phyloP scores from a whole-genome alignment of 1,284 basidiomycete species.

The Malassezia sp. region DNA sequence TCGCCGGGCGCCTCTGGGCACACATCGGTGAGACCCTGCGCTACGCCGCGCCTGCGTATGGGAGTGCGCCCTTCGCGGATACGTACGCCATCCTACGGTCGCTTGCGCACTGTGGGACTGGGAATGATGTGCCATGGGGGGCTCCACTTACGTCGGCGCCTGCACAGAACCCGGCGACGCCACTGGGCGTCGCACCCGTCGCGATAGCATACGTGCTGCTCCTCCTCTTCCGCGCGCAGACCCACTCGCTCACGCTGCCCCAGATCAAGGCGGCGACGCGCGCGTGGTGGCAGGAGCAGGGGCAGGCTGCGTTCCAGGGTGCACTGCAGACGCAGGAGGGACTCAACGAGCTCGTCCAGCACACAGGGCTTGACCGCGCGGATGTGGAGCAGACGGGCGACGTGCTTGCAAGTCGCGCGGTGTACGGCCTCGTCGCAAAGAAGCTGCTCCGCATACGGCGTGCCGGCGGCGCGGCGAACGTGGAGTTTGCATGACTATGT shows the following conservation, averaged over 20 bases:
- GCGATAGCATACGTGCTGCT: conserved; percentile 35
- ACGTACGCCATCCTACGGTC: conserved; percentile 25
- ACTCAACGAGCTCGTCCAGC: conserved; percentile 13
- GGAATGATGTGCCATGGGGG: conserved; percentile 11
- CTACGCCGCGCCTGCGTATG: conserved; percentile 23
- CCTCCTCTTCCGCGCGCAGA: conserved; percentile 24
- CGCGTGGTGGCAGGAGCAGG: conserved; percentile 28
- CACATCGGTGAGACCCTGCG: conserved; percentile 35
- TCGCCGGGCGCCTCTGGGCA: conserved; percentile 29
- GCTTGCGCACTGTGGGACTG: conserved; percentile 18
- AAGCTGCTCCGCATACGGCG: conserved; percentile 25
- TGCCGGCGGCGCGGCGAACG: conserved; percentile 10
- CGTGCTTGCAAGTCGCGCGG: conserved; percentile 31
- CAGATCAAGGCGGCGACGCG: conserved; percentile 26
- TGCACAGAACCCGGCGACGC: conserved; percentile 10
- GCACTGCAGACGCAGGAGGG: conserved; percentile 10
- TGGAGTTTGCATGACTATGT: conserved; percentile 14
- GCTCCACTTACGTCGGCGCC: conserved; percentile 6
- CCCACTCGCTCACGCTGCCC: conserved; percentile 30
- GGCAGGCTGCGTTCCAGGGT: conserved; percentile 13
- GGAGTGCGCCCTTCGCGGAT: conserved; percentile 22
- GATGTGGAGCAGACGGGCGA: conserved; percentile 23
- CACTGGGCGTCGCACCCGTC: conserved; percentile 22
- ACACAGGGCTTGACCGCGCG: conserved; percentile 19
- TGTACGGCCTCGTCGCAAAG: conserved; percentile 41